Evolutionary conservation across 176 grass and related monocot genomes (phyloP).

Genomic region (Ensete ventricosum): DNA sequence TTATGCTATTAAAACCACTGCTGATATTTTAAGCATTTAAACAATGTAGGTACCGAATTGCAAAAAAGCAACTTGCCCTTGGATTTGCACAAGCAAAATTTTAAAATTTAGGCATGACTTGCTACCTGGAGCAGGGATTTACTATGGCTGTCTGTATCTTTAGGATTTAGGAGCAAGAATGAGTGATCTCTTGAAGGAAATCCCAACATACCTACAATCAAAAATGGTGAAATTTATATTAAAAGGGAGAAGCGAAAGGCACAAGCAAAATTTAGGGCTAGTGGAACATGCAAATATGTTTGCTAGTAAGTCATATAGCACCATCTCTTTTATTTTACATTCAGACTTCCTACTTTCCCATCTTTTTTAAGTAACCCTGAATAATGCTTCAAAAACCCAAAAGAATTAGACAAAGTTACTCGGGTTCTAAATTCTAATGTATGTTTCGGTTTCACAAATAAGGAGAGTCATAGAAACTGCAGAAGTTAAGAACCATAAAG

Average conservation of each 20-base stretch:
- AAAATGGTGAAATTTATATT: neutral
- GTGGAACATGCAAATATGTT: too few species aligned
- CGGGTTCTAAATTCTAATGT: neutral
- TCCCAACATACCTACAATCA: neutral
- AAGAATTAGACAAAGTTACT: too few species aligned
- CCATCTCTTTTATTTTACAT: too few species aligned
- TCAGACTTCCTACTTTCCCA: too few species aligned
- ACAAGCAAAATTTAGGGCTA: neutral
- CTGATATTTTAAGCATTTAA: too few species aligned
- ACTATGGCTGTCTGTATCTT: conserved; percentile 34
- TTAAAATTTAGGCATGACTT: neutral
- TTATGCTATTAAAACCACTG: neutral
- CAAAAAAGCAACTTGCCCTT: neutral
- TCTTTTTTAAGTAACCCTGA: too few species aligned
- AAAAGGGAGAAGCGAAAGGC: neutral
- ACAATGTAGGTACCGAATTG: neutral
- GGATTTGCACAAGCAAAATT: neutral
- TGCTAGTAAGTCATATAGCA: too few species aligned
- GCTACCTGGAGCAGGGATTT: conserved; percentile 65
- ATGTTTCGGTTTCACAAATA: neutral
- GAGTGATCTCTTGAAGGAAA: conserved; percentile 13
- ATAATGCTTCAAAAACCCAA: too few species aligned
- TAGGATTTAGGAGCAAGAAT: conserved; percentile 57
- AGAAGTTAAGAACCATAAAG: too few species aligned
- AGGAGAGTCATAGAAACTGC: neutral